phyloP scores from a whole-genome alignment of 2,329 filamentous ascomycete genomes.

The Hypoxylon sp. region DNA sequence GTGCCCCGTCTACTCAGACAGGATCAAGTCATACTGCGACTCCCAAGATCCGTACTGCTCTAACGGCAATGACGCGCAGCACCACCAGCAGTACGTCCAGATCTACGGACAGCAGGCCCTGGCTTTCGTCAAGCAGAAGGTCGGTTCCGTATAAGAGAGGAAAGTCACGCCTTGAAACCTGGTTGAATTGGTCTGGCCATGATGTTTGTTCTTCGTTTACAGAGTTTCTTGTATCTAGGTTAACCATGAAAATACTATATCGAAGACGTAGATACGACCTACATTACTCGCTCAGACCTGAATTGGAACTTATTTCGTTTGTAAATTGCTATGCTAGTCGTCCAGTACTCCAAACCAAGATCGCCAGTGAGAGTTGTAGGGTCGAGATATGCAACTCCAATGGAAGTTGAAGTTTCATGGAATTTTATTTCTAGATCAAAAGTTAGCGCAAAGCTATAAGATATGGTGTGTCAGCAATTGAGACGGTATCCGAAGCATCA shows the following conservation, averaged over 20 bases:
- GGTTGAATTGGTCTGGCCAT: neutral
- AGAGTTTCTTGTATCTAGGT: neutral
- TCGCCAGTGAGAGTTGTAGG: too few species aligned
- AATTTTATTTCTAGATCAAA: too few species aligned
- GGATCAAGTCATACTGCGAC: conserved; percentile 76
- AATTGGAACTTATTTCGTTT: too few species aligned
- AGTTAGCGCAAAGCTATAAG: neutral
- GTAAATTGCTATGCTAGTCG: neutral
- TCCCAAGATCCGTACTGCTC: conserved; percentile 75
- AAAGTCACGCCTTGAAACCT: neutral
- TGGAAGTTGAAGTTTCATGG: neutral
- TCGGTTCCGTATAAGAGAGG: conserved; percentile 22
- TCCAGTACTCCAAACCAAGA: too few species aligned
- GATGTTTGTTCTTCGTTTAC: neutral
- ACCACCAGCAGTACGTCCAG: conserved; percentile 73
- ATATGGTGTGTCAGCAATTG: neutral
- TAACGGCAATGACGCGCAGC: conserved; percentile 70
- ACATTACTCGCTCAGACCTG: too few species aligned
- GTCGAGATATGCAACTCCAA: too few species aligned
- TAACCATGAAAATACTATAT: too few species aligned
- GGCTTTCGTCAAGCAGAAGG: conserved; percentile 65
- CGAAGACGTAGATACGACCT: too few species aligned
- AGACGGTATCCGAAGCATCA: neutral
- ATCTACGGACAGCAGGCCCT: conserved; percentile 72
- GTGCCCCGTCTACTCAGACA: conserved; percentile 64